Evolutionary conservation across 2,329 filamentous ascomycete species (phyloP).

Genomic region (Epichloe hybrida): DNA sequence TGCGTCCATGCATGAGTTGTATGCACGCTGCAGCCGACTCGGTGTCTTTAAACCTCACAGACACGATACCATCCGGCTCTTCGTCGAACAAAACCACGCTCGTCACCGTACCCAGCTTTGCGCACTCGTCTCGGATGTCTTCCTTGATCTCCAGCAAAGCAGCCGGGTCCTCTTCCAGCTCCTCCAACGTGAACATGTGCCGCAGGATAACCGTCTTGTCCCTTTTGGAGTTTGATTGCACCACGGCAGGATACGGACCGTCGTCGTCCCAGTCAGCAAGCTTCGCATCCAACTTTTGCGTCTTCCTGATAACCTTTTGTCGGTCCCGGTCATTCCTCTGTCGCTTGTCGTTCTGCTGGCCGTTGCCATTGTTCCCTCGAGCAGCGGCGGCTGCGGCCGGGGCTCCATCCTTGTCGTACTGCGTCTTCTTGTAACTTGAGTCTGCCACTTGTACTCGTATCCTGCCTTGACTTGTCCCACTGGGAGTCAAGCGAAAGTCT

Average conservation of each 20-base stretch:
- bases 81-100: conserved; percentile 85
- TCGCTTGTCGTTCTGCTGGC: conserved; percentile 25
- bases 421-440: conserved; percentile 78
- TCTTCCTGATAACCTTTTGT: conserved; percentile 82
- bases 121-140: conserved; percentile 82
- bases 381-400: neutral
- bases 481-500: conserved; percentile 54
- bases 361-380: conserved; percentile 9
- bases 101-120: conserved; percentile 74
- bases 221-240: conserved; percentile 38
- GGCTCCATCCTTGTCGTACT: conserved; percentile 39
- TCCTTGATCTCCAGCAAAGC: conserved; percentile 85
- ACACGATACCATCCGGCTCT: conserved; percentile 73
- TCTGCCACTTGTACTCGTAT: conserved; percentile 81
- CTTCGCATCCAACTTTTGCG: conserved; percentile 81
- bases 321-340: conserved; percentile 54
- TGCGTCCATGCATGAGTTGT: conserved; percentile 63
- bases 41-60: conserved; percentile 63
- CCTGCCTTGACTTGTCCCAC: conserved; percentile 41
- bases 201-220: conserved; percentile 79
- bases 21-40: conserved; percentile 63
- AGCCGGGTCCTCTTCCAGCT: conserved; percentile 73
- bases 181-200: conserved; percentile 81
- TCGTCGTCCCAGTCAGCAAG: conserved; percentile 95
- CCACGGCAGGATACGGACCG: conserved; percentile 39